Conservation (phyloP, 345 rosid genomes). For the Hevea brasiliensis region DNA sequence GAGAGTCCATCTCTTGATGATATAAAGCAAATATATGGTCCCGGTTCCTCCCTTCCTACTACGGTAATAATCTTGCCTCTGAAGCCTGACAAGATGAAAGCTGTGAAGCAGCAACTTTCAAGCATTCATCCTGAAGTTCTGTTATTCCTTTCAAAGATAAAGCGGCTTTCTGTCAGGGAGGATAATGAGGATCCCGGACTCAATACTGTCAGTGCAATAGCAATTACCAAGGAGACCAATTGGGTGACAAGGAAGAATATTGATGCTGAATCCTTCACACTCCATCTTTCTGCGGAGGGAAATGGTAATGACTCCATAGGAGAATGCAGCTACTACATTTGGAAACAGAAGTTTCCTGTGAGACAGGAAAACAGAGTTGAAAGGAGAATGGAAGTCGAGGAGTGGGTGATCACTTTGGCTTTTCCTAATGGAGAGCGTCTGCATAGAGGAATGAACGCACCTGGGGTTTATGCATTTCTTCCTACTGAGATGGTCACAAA, state of each 20-base stretch:
- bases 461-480: slow-evolving; percentile 75
- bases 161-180: slow-evolving; percentile 62
- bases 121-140: slow-evolving; percentile 67
- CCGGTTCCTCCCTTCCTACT: slow-evolving; percentile 45
- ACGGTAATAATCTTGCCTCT: slow-evolving; percentile 62
- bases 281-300: slow-evolving; percentile 53
- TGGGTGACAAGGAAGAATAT: slow-evolving; percentile 60
- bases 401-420: slow-evolving; percentile 73
- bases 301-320: slow-evolving; percentile 16
- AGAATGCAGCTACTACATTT: slow-evolving; percentile 60
- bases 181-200: slow-evolving; percentile 41
- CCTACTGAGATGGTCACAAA: slow-evolving; percentile 75
- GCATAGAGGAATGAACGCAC: slow-evolving; percentile 40
- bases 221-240: slow-evolving; percentile 55
- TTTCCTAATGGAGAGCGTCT: slow-evolving; percentile 65
- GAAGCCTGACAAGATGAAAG: slow-evolving; percentile 56
- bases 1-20: slow-evolving; percentile 49
- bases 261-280: slow-evolving; percentile 65
- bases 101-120: slow-evolving; percentile 70
- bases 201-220: slow-evolving; percentile 47
- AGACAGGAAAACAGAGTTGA: slow-evolving; percentile 52
- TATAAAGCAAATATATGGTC: slow-evolving; percentile 52
- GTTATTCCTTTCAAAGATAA: slow-evolving; percentile 62
- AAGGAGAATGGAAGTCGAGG: slow-evolving; percentile 62
- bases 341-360: slow-evolving; percentile 75